A percentile compares a stretch with the other conserved stretches of the same genome.
These are phyloP conservation scores for Diaporthe australafricana DNA, from an alignment of 2,329 filamentous ascomycete species.

Conservation along the genomic window DNA sequence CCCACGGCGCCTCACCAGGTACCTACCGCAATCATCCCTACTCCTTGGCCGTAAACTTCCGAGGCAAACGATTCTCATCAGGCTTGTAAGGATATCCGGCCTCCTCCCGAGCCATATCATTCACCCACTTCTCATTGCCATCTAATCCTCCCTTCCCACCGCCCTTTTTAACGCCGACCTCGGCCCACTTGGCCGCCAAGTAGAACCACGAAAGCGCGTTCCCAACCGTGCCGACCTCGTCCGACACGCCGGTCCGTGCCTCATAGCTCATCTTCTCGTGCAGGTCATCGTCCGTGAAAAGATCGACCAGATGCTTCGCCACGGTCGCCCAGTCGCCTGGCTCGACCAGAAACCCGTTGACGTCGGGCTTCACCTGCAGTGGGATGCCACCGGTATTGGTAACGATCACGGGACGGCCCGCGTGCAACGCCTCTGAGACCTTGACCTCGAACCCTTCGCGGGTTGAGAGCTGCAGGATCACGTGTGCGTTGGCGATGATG, in stretches of 20 bases:
- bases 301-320: constrained; percentile 72
- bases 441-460: constrained; percentile 90
- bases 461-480: constrained; percentile 83
- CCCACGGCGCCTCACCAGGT: neutral
- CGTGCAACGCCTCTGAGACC: constrained; percentile 85
- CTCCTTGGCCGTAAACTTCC: constrained; percentile 52
- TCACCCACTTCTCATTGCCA: constrained; percentile 76
- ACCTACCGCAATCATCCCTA: neutral
- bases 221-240: constrained; percentile 85
- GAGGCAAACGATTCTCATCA: constrained; percentile 71
- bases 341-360: constrained; percentile 80
- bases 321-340: constrained; percentile 77
- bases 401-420: constrained; percentile 82
- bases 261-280: constrained; percentile 75
- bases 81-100: constrained; percentile 69
- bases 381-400: constrained; percentile 84
- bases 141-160: constrained; percentile 56
- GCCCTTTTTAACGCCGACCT: constrained; percentile 59
- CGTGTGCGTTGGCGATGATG: constrained; percentile 76
- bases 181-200: constrained; percentile 74
- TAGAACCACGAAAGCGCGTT: constrained; percentile 84
- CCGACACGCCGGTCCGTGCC: constrained; percentile 75
- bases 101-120: constrained; percentile 77
- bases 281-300: constrained; percentile 74
- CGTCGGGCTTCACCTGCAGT: constrained; percentile 77